phyloP scores from a whole-genome alignment of 768 basidiomycete species.

The Boletales sp. region DNA sequence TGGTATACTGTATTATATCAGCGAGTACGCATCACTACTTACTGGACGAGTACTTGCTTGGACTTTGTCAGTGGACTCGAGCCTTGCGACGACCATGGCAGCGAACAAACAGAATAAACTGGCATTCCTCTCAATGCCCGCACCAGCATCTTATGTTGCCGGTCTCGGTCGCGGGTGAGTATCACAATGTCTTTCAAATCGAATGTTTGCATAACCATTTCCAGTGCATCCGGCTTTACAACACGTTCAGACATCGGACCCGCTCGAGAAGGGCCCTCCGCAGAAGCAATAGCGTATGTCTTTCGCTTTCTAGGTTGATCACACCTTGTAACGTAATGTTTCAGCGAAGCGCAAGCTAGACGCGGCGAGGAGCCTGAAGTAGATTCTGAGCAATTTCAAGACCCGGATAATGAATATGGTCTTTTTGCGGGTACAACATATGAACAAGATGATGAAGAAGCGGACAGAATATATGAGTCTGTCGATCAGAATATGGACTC shows the following conservation, averaged over 20 bases:
- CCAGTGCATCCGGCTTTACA: conserved; percentile 92
- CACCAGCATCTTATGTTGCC: conserved; percentile 95
- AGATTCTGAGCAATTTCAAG: conserved; percentile 90
- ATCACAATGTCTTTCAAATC: not conserved
- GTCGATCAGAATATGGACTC: conserved; percentile 91
- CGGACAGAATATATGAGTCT: conserved; percentile 90
- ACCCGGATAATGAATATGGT: conserved; percentile 96
- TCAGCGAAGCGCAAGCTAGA: conserved; percentile 81
- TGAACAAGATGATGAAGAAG: conserved; percentile 97
- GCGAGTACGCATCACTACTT: too few relatives aligned
- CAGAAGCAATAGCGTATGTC: conserved; percentile 82
- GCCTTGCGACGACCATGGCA: conserved; percentile 32
- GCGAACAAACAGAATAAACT: conserved; percentile 72
- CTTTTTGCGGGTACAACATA: conserved; percentile 95
- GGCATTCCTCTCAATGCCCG: conserved; percentile 87
- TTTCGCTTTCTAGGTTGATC: not conserved
- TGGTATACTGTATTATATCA: too few relatives aligned
- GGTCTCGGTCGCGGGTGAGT: conserved; percentile 95
- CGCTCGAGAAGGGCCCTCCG: conserved; percentile 91
- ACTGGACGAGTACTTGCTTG: too few relatives aligned
- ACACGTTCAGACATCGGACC: conserved; percentile 99
- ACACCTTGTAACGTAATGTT: not conserved
- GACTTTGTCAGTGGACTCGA: not conserved
- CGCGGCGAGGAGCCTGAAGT: conserved; percentile 87
- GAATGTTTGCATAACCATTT: conserved; percentile 7